phyloP scores from a whole-genome alignment of 1,139 yeast genomes.

The Geotrichum citri-aurantii region DNA sequence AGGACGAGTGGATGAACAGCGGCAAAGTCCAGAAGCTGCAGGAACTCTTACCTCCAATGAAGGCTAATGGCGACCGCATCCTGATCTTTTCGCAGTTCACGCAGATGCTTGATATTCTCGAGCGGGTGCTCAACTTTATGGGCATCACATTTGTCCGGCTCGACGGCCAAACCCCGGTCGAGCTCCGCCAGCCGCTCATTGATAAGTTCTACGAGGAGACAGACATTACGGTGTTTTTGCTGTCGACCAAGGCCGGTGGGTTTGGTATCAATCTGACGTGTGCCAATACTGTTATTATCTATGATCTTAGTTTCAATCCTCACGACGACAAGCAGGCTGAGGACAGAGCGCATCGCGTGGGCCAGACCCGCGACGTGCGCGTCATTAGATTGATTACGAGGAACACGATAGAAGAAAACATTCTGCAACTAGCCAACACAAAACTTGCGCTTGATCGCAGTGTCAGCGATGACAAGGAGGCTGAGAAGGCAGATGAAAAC shows the following conservation, averaged over 20 bases:
- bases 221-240: conserved; percentile 74
- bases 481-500: conserved; percentile 46
- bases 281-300: conserved; percentile 86
- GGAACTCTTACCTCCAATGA: conserved; percentile 53
- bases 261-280: conserved; percentile 95
- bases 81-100: conserved; percentile 88
- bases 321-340: conserved; percentile 99
- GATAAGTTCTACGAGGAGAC: conserved; percentile 82
- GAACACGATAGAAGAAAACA: conserved; percentile 83
- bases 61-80: conserved; percentile 64
- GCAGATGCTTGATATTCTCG: conserved; percentile 83
- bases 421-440: conserved; percentile 78
- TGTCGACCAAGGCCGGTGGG: conserved; percentile 97
- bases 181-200: conserved; percentile 84
- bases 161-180: conserved; percentile 93
- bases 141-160: conserved; percentile 71
- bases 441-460: conserved; percentile 80
- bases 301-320: conserved; percentile 93
- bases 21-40: conserved; percentile 66
- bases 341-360: conserved; percentile 96
- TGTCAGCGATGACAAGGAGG: conserved; percentile 47
- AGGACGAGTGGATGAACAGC: conserved; percentile 60
- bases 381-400: conserved; percentile 72
- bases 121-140: conserved; percentile 60
- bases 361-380: conserved; percentile 82